These are phyloP conservation scores for Diplodia seriata DNA, from an alignment of 2,329 filamentous ascomycete genomes.

Conservation along the genomic window DNA sequence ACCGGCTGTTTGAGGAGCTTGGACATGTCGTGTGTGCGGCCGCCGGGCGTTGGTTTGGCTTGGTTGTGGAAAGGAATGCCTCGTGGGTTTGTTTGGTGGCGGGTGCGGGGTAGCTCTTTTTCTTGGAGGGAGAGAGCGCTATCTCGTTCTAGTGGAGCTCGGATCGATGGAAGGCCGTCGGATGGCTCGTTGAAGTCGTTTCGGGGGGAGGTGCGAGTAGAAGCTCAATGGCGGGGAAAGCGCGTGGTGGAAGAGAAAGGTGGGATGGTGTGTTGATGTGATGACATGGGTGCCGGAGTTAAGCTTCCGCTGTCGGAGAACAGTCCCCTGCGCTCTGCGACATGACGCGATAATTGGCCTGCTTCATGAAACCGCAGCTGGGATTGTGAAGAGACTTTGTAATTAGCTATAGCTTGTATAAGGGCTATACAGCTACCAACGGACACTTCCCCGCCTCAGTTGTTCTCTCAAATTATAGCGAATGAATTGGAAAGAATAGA, in stretches of 20 bases:
- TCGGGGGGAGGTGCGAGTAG: background rate
- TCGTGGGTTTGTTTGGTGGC: no score
- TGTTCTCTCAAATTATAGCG: no score
- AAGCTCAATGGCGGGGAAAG: constrained; percentile 5
- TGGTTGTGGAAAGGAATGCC: no score
- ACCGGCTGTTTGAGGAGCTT: constrained; percentile 46
- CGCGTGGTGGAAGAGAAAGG: background rate
- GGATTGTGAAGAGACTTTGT: no score
- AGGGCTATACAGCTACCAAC: no score
- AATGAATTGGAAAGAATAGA: no score
- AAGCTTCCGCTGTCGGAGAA: constrained; percentile 24
- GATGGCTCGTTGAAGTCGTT: background rate
- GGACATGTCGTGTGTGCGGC: constrained; percentile 3
- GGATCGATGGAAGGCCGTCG: background rate
- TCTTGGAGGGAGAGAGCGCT: background rate
- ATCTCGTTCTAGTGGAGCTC: background rate
- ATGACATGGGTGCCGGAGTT: constrained; percentile 24
- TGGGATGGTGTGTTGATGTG: constrained; percentile 26
- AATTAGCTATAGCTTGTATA: no score
- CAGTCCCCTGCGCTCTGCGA: background rate
- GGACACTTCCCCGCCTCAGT: no score
- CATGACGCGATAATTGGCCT: background rate
- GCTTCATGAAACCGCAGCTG: no score
- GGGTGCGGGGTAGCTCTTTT: constrained; percentile 8
- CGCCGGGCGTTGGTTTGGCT: no score